Evolutionary conservation across 2,329 filamentous ascomycete species (phyloP), one percentile per base, ranked within the genome.

Genomic region (Epichloe uncinata): DNA sequence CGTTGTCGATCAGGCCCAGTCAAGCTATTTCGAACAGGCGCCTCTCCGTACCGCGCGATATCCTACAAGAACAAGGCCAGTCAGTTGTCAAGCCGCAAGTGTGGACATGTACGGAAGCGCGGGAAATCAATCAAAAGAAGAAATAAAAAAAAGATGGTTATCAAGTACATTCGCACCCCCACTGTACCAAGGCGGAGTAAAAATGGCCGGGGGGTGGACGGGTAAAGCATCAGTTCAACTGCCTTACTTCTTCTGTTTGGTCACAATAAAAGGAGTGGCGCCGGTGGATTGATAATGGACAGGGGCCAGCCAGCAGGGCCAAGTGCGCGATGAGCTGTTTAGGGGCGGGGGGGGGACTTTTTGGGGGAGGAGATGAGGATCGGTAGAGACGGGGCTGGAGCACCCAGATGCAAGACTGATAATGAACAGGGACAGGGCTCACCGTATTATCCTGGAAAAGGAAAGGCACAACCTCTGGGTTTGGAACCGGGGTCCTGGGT

Each of bases 381-480:
- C 20, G 35, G 43, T 46, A 18, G 13, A 26, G 7, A 43, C n/a
- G 42, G 42, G 40, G n/a, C 30, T 34, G 26, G 26, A 45, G 30
- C 22, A 45, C 16, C 15, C 18, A 44, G 16, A 22, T 26, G 42
- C 18, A 26, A 16, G 47, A 49, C 48, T 5, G 52, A 52, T 42
- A 51, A 50, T 7, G 15, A 37, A 33, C 13, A 54, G 36, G 35
- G 22, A 30, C n/a, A 42, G 15, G 18, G 45, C 81, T 72, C 66
- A 87, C 84, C 71, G 87, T 63, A 52, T 68, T 69, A 52, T 93
- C 87, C 67, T 97, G 93, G 63, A 93, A 97, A 54, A 95, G 77
- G 76, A 95, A 98, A n/a, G 93, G 93, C 38, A 95, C 93, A 51
- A 98, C 89, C 67, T 97, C 91, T 61, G 87, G 93, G 12, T 87